These are phyloP conservation scores for Termitomyces sp. DNA, from an alignment of 768 basidiomycete species.

Conservation along the genomic window DNA sequence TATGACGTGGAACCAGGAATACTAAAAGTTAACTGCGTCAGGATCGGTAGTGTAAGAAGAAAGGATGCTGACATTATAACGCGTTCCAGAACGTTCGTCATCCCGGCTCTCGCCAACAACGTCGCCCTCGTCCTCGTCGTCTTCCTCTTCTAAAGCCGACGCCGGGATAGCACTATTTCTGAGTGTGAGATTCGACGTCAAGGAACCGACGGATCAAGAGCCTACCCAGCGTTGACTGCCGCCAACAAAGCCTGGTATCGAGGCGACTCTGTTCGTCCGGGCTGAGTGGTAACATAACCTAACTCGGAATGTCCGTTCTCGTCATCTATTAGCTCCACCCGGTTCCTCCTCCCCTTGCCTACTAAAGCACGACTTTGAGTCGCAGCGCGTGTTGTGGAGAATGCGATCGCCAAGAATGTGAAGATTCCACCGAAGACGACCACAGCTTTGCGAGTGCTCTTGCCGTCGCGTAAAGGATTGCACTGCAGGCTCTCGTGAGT, in stretches of 20 bases:
- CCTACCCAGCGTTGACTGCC: slow-evolving; percentile 93
- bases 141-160: slow-evolving; percentile 83
- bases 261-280: slow-evolving; percentile 79
- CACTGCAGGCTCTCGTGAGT: slow-evolving; percentile 70
- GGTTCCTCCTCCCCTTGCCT: slow-evolving; percentile 65
- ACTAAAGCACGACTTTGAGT: slow-evolving; percentile 92
- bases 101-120: slow-evolving; percentile 75
- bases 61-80: slow-evolving; percentile 78
- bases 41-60: background rate
- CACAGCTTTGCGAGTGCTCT: slow-evolving; percentile 78
- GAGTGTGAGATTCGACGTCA: background rate
- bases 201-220: slow-evolving; percentile 2
- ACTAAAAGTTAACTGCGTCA: slow-evolving; percentile 47
- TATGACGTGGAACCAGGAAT: slow-evolving; percentile 98
- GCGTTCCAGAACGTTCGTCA: slow-evolving; percentile 90
- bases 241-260: slow-evolving; percentile 92
- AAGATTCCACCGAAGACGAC: slow-evolving; percentile 90
- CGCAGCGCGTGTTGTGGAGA: slow-evolving; percentile 93
- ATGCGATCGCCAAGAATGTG: slow-evolving; percentile 97
- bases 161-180: slow-evolving; percentile 82
- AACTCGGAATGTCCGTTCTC: slow-evolving; percentile 63
- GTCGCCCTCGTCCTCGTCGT: slow-evolving; percentile 76
- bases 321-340: slow-evolving; percentile 61
- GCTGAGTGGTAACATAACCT: slow-evolving; percentile 79
- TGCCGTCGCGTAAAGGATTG: slow-evolving; percentile 78